These are phyloP conservation scores for Lophiostoma macrostomum DNA, from an alignment of 495 filamentous ascomycete genomes.

Conservation along the genomic window DNA sequence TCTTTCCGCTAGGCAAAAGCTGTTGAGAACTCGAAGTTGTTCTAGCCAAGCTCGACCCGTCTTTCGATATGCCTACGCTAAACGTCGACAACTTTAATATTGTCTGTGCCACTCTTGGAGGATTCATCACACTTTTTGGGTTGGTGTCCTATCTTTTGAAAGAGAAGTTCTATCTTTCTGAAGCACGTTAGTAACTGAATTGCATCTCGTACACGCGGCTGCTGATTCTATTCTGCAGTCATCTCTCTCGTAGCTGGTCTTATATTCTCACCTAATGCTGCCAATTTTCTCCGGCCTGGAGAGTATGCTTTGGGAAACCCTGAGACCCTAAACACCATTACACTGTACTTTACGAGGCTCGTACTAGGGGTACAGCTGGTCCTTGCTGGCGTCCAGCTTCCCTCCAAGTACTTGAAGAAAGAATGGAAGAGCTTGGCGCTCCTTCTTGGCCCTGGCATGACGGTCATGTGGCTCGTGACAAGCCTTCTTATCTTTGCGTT, in stretches of 20 bases:
- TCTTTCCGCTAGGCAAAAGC: background rate
- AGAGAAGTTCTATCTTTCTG: conserved; percentile 86
- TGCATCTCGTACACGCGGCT: background rate
- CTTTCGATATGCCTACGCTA: conserved; percentile 69
- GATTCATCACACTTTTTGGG: conserved; percentile 84
- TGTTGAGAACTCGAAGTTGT: background rate
- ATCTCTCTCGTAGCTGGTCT: conserved; percentile 81
- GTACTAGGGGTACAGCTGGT: conserved; percentile 91
- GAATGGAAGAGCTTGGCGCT: conserved; percentile 78
- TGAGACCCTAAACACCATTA: conserved; percentile 60
- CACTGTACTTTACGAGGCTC: conserved; percentile 79
- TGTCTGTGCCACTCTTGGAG: conserved; percentile 75
- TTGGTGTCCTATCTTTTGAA: conserved; percentile 87
- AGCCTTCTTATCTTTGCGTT: conserved; percentile 75
- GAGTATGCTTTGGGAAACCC: conserved; percentile 68
- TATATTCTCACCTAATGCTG: conserved; percentile 70
- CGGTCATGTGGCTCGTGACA: conserved; percentile 82
- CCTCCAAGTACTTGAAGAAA: conserved; percentile 72
- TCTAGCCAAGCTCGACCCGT: background rate
- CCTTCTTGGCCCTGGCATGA: conserved; percentile 83
- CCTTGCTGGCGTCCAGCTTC: conserved; percentile 86
- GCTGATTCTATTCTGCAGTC: conserved; percentile 48
- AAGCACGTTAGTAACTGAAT: conserved; percentile 64
- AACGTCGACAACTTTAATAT: conserved; percentile 84
- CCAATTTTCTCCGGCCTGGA: conserved; percentile 72